Conservation (phyloP, 441 rosid species). For the Mallotus japonicus region DNA sequence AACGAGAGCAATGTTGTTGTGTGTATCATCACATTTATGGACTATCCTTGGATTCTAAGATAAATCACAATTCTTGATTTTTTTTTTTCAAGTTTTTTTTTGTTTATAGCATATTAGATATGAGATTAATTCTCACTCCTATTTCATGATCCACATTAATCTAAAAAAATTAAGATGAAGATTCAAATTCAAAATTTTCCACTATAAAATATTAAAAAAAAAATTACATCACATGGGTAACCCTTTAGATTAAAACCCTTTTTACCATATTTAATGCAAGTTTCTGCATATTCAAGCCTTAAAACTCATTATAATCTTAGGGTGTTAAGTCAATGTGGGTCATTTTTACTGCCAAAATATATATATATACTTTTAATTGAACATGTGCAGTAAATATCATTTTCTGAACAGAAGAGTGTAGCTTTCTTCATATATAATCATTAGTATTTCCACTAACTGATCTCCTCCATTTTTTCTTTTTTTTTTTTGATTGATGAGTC, state of each 20-base stretch:
- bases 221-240: too few species aligned
- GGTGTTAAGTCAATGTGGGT: neutral
- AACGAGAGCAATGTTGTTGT: too few species aligned
- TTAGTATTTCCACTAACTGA: conserved; percentile 10
- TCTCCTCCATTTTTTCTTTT: neutral
- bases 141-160: too few species aligned
- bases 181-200: too few species aligned
- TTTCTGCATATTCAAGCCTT: neutral
- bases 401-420: neutral
- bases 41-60: neutral
- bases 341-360: conserved; percentile 3
- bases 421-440: conserved; percentile 17
- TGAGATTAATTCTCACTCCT: too few species aligned
- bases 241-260: too few species aligned
- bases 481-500: neutral
- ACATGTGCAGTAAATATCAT: neutral
- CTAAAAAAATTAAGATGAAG: too few species aligned
- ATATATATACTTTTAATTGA: neutral
- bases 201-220: too few species aligned
- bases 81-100: too few species aligned
- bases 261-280: neutral
- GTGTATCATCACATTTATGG: too few species aligned
- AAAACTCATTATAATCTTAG: neutral
- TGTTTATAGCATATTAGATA: too few species aligned
- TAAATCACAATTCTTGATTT: neutral